Conservation (phyloP, 129 eudicot species). For the Saposhnikovia divaricata region DNA sequence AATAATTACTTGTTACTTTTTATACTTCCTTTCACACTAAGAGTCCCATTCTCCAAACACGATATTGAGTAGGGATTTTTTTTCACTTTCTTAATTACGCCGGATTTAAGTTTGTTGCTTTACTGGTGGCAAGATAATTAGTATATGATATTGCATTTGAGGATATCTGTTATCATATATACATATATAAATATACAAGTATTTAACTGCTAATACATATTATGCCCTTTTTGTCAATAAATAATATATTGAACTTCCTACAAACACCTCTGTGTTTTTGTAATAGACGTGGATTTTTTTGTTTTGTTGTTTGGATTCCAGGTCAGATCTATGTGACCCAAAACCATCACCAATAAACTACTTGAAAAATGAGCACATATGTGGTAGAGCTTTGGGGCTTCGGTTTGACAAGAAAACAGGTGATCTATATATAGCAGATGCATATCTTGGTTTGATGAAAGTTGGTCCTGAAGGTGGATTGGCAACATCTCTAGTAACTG, state of each 20-base stretch:
- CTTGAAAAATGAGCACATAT: conserved; percentile 77
- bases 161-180: background rate
- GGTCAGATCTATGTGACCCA: conserved; percentile 72
- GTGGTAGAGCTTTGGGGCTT: conserved; percentile 94
- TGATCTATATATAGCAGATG: conserved; percentile 91
- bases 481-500: conserved; percentile 64
- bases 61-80: background rate
- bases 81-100: background rate
- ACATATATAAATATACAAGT: no score
- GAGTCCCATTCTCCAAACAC: background rate
- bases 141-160: background rate
- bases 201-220: background rate
- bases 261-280: background rate
- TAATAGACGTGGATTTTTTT: background rate
- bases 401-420: conserved; percentile 82
- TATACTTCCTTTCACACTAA: background rate
- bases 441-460: conserved; percentile 83
- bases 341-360: conserved; percentile 57
- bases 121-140: background rate
- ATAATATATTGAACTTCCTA: background rate
- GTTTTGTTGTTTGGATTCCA: conserved; percentile 27
- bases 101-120: background rate
- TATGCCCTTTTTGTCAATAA: background rate
- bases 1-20: no score
- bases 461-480: conserved; percentile 94